Base-by-base conservation (phyloP, 305 asterid species). In the Coffea humblotiana region DNA sequence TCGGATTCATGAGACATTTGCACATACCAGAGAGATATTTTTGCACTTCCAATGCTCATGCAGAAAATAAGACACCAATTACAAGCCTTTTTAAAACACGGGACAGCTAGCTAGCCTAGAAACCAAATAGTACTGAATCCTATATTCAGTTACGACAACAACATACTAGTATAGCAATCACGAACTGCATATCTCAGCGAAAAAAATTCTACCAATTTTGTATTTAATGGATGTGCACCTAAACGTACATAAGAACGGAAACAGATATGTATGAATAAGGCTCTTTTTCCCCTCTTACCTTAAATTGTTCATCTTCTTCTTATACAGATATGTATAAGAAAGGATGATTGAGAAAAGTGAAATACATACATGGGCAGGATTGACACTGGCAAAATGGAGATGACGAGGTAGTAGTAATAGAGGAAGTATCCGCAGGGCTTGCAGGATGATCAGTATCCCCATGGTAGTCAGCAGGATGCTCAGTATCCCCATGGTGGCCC, bases 341-440 rank as follows among this genome's bases (percentile, higher is more conserved):
- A 27, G 63, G 61, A 40, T 14, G 56, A 37, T 27, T 32, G 43
- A 13, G 51, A 79, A 61, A 6, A 35, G 27, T 75, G 14, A 10
- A 4, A 35, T 35, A 82, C 86, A 80, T 78, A 88, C 92, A 23
- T 3, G 91, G 88, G 84, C 96, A 90, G 23, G 92, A 85, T 80
- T 88, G 84, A 76, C 76, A 84, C 61, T 79, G 83, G 83, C 83
- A 88, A 76, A 48, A 83, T 77, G 37, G 80, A 25, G 89, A 49
- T 51, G 75, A 79, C 43, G 43, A 37, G 43, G 43, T 37, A 29
- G 76, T 73, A 65, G 27, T 21, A 58, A 23, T 21, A 56, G n/a
- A 19, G 6, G 65, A 6, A 58, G 71, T 61, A 63, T 68, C 60
- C 56, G 10, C 75, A 11, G 47, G 54, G 54, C 54, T 4, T 37